Base-by-base conservation (phyloP, 2,329 filamentous ascomycete genomes). In the Westerdykella aurantiaca region DNA sequence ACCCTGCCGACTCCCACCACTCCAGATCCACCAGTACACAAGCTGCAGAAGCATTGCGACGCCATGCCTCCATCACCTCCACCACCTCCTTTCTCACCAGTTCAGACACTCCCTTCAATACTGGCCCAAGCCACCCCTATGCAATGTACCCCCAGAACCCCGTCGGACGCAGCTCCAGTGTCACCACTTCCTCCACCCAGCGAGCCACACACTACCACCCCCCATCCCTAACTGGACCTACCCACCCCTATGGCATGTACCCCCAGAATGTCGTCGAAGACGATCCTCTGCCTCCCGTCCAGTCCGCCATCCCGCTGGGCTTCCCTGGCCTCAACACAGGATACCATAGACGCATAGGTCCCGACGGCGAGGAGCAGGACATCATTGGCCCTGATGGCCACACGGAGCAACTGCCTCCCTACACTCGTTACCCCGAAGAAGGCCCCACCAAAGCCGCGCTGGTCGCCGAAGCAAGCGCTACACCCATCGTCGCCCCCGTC, bases 321-420 rank as follows among this genome's bases (percentile, higher is more conserved):
- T 95, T 95, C 52, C 81, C 82, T 6, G 83, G 83, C 5, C 70
- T 81, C 31, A 73, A 74, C 5, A 79, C 78, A 47, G 72, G 77
- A 43, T 95, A 89, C 56, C 85, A 84, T 58, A 75, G 86, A 49
- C 81, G 84, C 41, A 68, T 88, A 41, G 86, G 85, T 0, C 84
- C 87, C 0, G 86, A 89, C 44, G 88, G 88, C 41, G 88, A 95
- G 68, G 90, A 95, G 55, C 88, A 85, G 38, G 89, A 90, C 62
- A 80, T 96, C 42, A 84, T 96, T 41, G 89, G 89, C 1, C 86
- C 86, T 0, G 82, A 95, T 58, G 90, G 90, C 1, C 89, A 96
- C 61, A 84, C 86, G 1, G 91, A 97, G 67, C 88, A 95, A 64
- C 72, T 96, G 14, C 91, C 91, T 11, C 91, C 91, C 0, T 97